Percentiles rank a stretch among this genome's conserved stretches.
phyloP scores from a whole-genome alignment of 2,329 filamentous ascomycete genomes.

The Clarireedia homoeocarpa region DNA sequence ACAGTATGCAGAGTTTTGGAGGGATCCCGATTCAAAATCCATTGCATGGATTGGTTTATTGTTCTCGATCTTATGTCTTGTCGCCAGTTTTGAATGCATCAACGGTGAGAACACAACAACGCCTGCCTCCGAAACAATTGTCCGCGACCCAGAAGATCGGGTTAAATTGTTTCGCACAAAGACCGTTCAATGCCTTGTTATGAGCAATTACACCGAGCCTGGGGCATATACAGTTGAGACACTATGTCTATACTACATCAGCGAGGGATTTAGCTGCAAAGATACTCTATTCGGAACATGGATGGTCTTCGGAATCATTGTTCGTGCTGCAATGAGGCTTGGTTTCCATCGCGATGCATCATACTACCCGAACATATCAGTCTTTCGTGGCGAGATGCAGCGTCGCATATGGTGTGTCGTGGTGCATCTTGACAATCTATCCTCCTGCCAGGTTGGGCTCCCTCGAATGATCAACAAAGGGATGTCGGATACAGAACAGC shows the following conservation, averaged over 20 bases:
- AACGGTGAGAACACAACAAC: constrained; percentile 2
- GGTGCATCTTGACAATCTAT: constrained; percentile 52
- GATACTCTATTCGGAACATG: constrained; percentile 47
- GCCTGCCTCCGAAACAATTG: constrained; percentile 38
- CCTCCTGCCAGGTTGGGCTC: constrained; percentile 60
- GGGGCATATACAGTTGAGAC: constrained; percentile 41
- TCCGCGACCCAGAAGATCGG: constrained; percentile 33
- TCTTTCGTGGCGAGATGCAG: constrained; percentile 54
- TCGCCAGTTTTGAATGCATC: constrained; percentile 4
- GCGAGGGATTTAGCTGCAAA: constrained; percentile 43
- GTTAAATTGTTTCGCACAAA: constrained; percentile 42
- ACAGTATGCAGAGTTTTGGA: constrained; percentile 28
- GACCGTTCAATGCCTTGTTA: constrained; percentile 43
- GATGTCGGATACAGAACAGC: constrained; percentile 54
- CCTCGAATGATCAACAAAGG: constrained; percentile 58
- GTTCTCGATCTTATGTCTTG: constrained; percentile 23
- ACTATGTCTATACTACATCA: constrained; percentile 44
- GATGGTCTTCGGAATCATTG: constrained; percentile 41
- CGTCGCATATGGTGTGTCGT: constrained; percentile 48
- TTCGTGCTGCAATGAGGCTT: constrained; percentile 49
- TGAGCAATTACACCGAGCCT: constrained; percentile 43
- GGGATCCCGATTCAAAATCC: constrained; percentile 25
- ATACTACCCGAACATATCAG: constrained; percentile 39
- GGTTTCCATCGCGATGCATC: constrained; percentile 49
- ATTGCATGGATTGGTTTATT: constrained; percentile 47